These are phyloP conservation scores for Teratosphaeriaceae sp. DNA, from an alignment of 2,329 filamentous ascomycete genomes.

Conservation along the genomic window DNA sequence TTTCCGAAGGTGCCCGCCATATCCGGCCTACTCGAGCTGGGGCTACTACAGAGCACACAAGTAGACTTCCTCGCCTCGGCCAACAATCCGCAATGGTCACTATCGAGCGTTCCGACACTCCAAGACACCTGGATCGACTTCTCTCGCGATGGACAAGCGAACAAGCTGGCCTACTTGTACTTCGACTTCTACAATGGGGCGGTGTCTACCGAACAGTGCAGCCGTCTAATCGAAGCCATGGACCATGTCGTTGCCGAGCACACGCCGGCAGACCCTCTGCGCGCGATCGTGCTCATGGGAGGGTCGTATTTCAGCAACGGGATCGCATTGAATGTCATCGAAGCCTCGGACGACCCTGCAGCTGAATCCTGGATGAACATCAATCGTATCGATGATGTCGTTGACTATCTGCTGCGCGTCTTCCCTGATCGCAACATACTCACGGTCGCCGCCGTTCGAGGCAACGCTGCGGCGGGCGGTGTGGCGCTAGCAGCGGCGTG, in stretches of 20 bases:
- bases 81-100: slow-evolving; percentile 28
- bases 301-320: slow-evolving; percentile 41
- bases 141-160: slow-evolving; percentile 20
- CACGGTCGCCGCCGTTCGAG: slow-evolving; percentile 35
- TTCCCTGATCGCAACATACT: slow-evolving; percentile 31
- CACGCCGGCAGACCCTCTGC: slow-evolving; percentile 24
- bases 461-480: slow-evolving; percentile 40
- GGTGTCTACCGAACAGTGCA: slow-evolving; percentile 37
- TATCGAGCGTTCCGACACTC: slow-evolving; percentile 26
- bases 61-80: slow-evolving; percentile 9
- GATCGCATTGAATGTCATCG: slow-evolving; percentile 40
- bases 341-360: slow-evolving; percentile 32
- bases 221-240: slow-evolving; percentile 31
- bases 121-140: slow-evolving; percentile 38
- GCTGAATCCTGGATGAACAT: slow-evolving; percentile 40
- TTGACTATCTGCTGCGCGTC: slow-evolving; percentile 33
- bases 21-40: slow-evolving; percentile 30
- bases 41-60: slow-evolving; percentile 22
- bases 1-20: slow-evolving; percentile 39
- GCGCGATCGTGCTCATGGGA: slow-evolving; percentile 35
- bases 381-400: slow-evolving; percentile 39
- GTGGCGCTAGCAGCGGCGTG: slow-evolving; percentile 36
- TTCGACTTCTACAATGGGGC: slow-evolving; percentile 42
- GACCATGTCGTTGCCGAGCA: slow-evolving; percentile 30
- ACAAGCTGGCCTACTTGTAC: slow-evolving; percentile 34